Evolutionary conservation across 345 rosid species (phyloP), one percentile per base, ranked within the genome.

Genomic region (Eucalyptus pauciflora): DNA sequence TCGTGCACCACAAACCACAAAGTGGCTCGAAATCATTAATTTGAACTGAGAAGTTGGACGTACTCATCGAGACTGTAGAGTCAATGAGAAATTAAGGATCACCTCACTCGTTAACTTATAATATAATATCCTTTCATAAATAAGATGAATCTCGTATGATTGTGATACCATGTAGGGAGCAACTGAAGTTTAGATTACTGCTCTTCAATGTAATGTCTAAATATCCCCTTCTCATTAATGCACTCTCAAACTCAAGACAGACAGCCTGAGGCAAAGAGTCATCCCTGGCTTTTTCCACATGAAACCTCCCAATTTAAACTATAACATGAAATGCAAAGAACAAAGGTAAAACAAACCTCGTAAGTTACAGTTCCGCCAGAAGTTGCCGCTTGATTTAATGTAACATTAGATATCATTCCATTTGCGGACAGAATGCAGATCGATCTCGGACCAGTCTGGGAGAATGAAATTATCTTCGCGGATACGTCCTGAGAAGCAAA

Each of bases 351-450:
- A 91, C 93, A 79, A 88, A 96, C 98, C 98, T 96, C 97, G 52
- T 94, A 94, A 86, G 97, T 94, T 37, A 96, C 96, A 87, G 95
- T 94, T 87, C 98, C 98, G 20, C 97, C 97, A 50, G 96, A 94
- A 81, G 94, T 92, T 43, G 97, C 93, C 5, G 94, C 91, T 88
- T 95, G 98, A 89, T 95, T 92, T 87, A 96, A 95, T 83, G 97
- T 94, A 18, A 93, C 98, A 37, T 95, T 96, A 48, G 96, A 96
- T 92, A 96, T 93, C 89, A 95, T 92, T 88, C 98, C 98, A 92
- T 88, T 95, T 83, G 96, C 98, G 11, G 98, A 93, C 88, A 96
- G 91, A 87, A 95, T 92, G 86, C 96, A 95, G 64, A 96, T 92
- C 85, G 95, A 93, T 90, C 93, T 91, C 6, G 97, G 94, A 54